Base-by-base conservation (phyloP, 345 rosid genomes). In the Salix suchowensis region DNA sequence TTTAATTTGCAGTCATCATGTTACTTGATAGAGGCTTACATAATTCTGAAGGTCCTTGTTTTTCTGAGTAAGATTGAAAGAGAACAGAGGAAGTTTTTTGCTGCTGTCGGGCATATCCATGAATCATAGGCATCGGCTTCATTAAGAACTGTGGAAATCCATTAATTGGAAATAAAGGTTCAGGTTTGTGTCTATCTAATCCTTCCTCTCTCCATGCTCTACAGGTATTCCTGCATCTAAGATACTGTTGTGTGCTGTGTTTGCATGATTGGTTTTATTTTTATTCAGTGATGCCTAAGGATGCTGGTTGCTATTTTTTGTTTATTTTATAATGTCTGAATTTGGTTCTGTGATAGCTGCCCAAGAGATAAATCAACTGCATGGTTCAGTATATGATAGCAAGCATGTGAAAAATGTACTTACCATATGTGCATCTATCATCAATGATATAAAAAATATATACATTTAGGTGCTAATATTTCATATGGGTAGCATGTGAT, bases 1-100 rank as follows among this genome's bases (percentile, higher is more conserved):
- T 67, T 32, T 26, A 13, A 82, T 80, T 76, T 81, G 74, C 36
- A 34, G 48, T 66, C 50, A 24, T 15, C 36, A 32, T 40, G 70
- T 60, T 46, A 65, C 42, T 23, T 70, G 14, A 24, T 5, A 32
- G 44, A 42, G 61, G 46, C 72, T 74, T 8, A 40, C 54, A 58
- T 21, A 71, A 46, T 74, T 54, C 75, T 75, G 40, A 73, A 52
- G 48, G 65, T 61, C 40, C 64, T 72, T 54, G 50, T 67, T 71
- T 46, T 61, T 71, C 73, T 71, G 34, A 58, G 66, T 42, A 77
- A 90, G 92, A 80, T 88, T 73, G 76, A 79, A 74, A 82, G 76
- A 67, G 84, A 83, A 60, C 78, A 46, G 75, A 75, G 61, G 66
- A 78, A 77, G 39, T 68, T 78, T 55, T 32, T 79, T 40, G 65